Conservation (phyloP, 2,329 filamentous ascomycete species). For the Penicillium olsonii region DNA sequence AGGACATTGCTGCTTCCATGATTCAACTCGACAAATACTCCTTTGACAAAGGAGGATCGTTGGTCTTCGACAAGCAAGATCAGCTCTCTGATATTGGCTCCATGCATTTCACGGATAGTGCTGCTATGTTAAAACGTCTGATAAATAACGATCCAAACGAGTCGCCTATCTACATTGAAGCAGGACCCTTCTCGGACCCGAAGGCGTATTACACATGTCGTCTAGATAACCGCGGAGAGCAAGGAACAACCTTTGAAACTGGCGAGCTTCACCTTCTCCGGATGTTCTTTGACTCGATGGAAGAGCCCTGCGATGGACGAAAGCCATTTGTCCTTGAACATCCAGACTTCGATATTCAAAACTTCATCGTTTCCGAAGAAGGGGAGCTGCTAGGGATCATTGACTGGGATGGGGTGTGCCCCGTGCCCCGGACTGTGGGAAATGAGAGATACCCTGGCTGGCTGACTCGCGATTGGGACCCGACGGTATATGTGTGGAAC, state of each 20-base stretch:
- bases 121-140: neutral
- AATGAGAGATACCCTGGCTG: slow-evolving; percentile 24
- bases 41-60: neutral
- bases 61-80: neutral
- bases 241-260: no score
- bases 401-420: slow-evolving; percentile 32
- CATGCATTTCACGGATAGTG: neutral
- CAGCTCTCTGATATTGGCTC: neutral
- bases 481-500: slow-evolving; percentile 18
- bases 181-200: neutral
- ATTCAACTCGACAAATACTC: neutral
- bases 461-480: slow-evolving; percentile 29
- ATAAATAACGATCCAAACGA: neutral
- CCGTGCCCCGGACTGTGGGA: slow-evolving; percentile 26
- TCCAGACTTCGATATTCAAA: slow-evolving; percentile 33
- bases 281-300: slow-evolving; percentile 1
- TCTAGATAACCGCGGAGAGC: neutral
- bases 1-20: neutral
- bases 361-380: slow-evolving; percentile 32
- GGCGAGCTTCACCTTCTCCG: neutral
- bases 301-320: neutral
- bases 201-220: neutral
- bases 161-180: neutral
- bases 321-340: slow-evolving; percentile 28
- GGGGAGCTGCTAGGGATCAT: slow-evolving; percentile 30